Evolutionary conservation across 805 yeast genomes (phyloP), one percentile per base, ranked within the genome.

Genomic region (Candida peoriensis): DNA sequence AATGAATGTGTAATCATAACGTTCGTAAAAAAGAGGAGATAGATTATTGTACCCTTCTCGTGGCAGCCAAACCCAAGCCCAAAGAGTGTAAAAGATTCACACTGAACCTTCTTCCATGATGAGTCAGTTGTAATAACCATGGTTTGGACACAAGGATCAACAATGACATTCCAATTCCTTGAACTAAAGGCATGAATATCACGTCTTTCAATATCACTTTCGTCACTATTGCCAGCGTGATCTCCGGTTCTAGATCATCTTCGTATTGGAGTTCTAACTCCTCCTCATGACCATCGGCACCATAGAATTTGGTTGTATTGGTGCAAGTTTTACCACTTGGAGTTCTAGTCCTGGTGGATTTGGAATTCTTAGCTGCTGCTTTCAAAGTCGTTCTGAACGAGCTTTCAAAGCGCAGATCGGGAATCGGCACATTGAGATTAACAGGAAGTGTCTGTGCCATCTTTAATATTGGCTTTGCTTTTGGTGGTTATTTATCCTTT

Each of bases 321-420:
- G 61, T 21, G 67, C 83, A 42, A 78, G 81, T 53, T 86, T 89
- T 30, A 81, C 58, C 37, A 81, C 89, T 3, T 79, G 81, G 52
- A 85, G 69, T 45, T 88, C 19, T 6, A 25, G 10, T 15, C 16
- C 28, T 15, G 13, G 15, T 6, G 15, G 8, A 5, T 25, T 25
- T 8, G 28, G 16, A 15, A 5, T 8, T 9, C 11, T 25, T 25
- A 7, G 28, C 28, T 15, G 15, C 28, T 16, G 5, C 16, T 25
- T 13, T 25, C 7, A 25, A 15, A 6, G 13, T 25, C n/a, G 11
- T 25, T 16, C 42, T 34, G 33, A 38, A 38, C 1, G 38, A 28
- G 14, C 29, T 20, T 16, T 38, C 42, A 12, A 38, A 38, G 9
- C 42, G 38, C 7, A 38, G 36, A 13, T 38, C 42, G 5, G 42